Base-by-base conservation (phyloP, 176 grass and related monocot species). In the Ampelocalamus luodianensis region DNA sequence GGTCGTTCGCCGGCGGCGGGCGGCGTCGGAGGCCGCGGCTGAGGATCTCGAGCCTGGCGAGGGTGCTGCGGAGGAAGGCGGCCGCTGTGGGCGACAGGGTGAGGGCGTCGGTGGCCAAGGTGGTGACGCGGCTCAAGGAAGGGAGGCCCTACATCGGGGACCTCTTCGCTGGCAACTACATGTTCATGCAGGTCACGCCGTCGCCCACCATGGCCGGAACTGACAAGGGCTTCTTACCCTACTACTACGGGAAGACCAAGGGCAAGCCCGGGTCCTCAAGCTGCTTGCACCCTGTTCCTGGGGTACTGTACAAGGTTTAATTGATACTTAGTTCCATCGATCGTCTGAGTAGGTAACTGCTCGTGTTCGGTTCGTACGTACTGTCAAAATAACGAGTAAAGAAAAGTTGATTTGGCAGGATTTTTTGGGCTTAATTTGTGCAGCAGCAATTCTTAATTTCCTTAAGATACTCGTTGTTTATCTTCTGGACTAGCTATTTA, bases 101-200 rank as follows among this genome's bases (percentile, higher is more conserved):
- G 54, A 82, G 84, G 45, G 64, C 71, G 16, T 86, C 90, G 4
- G 82, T 94, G 73, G 39, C 87, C 10, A 95, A 76, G 85, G 96
- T 92, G 74, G 85, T 90, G 72, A 68, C 45, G 5, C 79, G 91
- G 85, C 88, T 98, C 53, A 77, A 42, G 88, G 96, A 98, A 68
- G 96, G 91, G 18, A 86, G 90, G 24, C 91, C 91, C 0, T 93
- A 90, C 74, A 15, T 95, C 8, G 93, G 76, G 0, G 93, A 95
- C 48, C 89, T 98, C 34, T 96, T 99, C 77, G 88, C 96, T 27
- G 93, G 96, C 29, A 99, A 96, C 90, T 96, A 99, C 74, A 88
- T 96, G 96, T 96, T 99, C 93, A 40, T 96, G 78, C 96, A 99
- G 87, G 96, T 99, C 72, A 78, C 64, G 17, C 96, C 96, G 66